phyloP scores from a whole-genome alignment of 2,329 filamentous ascomycete genomes.

The Ploettnerulaceae sp. region DNA sequence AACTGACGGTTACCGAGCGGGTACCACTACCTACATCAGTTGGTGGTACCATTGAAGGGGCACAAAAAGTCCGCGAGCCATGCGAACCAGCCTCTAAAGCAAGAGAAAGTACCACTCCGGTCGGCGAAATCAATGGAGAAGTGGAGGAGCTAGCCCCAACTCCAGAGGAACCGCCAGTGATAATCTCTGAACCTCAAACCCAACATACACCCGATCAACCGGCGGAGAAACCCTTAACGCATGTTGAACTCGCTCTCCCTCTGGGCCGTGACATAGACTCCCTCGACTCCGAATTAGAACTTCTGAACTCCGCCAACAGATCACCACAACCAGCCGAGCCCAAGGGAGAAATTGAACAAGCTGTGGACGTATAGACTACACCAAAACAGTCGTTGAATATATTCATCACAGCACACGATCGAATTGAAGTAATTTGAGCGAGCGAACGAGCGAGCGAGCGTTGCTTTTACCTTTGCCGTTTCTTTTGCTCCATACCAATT shows the following conservation, averaged over 20 bases:
- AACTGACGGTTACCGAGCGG: constrained; percentile 1
- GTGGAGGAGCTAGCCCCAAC: neutral
- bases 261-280: too few species aligned
- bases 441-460: neutral
- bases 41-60: neutral
- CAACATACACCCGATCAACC: too few species aligned
- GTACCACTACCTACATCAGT: neutral
- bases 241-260: too few species aligned
- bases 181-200: too few species aligned
- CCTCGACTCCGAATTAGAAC: too few species aligned
- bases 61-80: neutral
- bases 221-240: too few species aligned
- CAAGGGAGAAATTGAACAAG: neutral
- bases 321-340: too few species aligned
- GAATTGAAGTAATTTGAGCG: neutral
- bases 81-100: neutral
- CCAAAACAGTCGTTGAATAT: neutral
- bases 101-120: neutral
- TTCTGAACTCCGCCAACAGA: too few species aligned
- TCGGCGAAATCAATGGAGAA: neutral
- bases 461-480: neutral
- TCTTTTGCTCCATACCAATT: too few species aligned
- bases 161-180: neutral
- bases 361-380: neutral
- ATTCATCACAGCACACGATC: neutral